Evolutionary conservation across 345 rosid species (phyloP), one percentile per base, ranked within the genome.

Genomic region (Reutealis trisperma): DNA sequence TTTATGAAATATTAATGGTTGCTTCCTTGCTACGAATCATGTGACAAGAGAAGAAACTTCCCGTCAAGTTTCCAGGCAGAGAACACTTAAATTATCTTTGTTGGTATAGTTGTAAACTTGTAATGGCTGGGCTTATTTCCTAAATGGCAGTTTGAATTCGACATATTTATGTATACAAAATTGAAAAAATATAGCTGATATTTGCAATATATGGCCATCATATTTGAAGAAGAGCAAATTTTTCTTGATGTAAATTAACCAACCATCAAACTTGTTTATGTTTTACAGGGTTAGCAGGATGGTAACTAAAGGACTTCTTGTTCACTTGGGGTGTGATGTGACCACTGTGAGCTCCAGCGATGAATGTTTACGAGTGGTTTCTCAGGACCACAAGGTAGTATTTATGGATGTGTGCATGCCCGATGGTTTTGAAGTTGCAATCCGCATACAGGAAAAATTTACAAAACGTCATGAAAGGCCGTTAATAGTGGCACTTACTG

Each of bases 271-370:
- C 24, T 42, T 77, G 58, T 63, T 70, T 63, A 21, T 75, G 70
- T 22, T 59, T 54, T 65, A 44, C 95, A 91, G 97, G 76, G 91
- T 88, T 54, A 89, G 99, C 90, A 86, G 97, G 89, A 88, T 88
- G 79, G 98, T 86, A 74, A 94, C 94, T 1, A 88, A 83, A 77
- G 97, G 90, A 69, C 97, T 96, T 73, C 92, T 96, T 55, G 74
- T 85, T 78, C 98, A 92, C 83, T 87, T 92, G 67, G 98, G 99
- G 57, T 96, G 98, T 77, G 96, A 96, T 34, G 98, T 94, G 75
- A 88, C 82, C 15, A 88, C 88, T 4, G 98, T 85, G 24, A 77
- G 93, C 80, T 92, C 99, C 5, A 75, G 80, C 1, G 93, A 91
- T 0, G 99, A 94, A 74, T 96, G 95, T 77, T 84, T 94, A 69